Conservation (phyloP, 495 filamentous ascomycete genomes). For the Glarea lozoyensis region DNA sequence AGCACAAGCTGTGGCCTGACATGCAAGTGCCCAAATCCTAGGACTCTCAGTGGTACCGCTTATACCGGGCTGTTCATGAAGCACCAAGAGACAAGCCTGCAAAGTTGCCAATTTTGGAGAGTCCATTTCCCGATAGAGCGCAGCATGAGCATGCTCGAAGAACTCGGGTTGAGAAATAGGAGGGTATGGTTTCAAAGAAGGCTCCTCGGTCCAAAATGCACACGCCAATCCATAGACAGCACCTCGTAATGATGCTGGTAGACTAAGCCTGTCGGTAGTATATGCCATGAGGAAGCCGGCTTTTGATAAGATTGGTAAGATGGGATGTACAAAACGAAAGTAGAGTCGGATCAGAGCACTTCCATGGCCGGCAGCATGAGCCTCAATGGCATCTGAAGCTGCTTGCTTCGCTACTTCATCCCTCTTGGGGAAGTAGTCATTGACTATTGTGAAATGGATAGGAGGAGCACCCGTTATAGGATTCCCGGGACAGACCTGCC, state of each 20-base stretch:
- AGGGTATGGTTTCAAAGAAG: conserved; percentile 1
- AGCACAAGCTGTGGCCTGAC: conserved; percentile 19
- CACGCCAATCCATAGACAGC: conserved; percentile 17
- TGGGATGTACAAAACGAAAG: conserved; percentile 19
- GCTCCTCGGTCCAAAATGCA: conserved; percentile 16
- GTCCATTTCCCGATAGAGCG: conserved; percentile 19
- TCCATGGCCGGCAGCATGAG: conserved; percentile 8
- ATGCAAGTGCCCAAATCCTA: conserved; percentile 18
- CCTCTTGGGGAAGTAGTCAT: conserved; percentile 14
- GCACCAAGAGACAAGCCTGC: conserved; percentile 19
- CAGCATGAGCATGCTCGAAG: conserved; percentile 18
- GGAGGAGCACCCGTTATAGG: conserved; percentile 2
- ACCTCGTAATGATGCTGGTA: conserved; percentile 17
- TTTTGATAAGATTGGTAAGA: conserved; percentile 15
- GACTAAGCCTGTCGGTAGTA: conserved; percentile 7
- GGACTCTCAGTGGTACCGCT: conserved; percentile 21
- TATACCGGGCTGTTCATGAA: conserved; percentile 17
- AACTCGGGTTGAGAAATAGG: conserved; percentile 13
- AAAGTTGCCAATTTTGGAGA: conserved; percentile 18
- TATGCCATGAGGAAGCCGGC: conserved; percentile 9
- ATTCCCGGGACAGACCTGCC: conserved; percentile 13
- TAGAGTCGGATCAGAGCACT: conserved; percentile 15
- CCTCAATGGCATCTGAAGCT: conserved; percentile 18
- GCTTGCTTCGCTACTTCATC: conserved; percentile 13
- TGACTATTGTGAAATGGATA: conserved; percentile 17